Percentiles rank a stretch among this genome's conserved stretches.
Evolutionary conservation across 1,284 basidiomycete species (phyloP).

Genomic region (Dichomitus squalens): DNA sequence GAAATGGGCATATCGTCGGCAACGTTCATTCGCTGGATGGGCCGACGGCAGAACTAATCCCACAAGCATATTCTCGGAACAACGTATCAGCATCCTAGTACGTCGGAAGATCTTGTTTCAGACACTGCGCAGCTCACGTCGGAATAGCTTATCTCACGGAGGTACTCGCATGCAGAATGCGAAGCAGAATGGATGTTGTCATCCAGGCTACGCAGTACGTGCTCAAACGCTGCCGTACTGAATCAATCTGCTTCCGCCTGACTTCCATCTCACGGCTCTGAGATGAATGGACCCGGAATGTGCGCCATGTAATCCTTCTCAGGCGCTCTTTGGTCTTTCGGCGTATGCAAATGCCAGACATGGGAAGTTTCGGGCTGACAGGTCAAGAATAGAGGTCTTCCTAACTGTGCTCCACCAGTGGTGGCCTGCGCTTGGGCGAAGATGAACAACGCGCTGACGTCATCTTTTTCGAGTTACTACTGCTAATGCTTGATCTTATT

Average conservation of each 20-base stretch:
- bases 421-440: too few relatives aligned
- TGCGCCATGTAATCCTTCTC: neutral
- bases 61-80: neutral
- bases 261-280: neutral
- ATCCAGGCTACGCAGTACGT: neutral
- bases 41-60: neutral
- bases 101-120: neutral
- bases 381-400: neutral
- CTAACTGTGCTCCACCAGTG: neutral
- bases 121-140: neutral
- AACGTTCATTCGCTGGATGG: neutral
- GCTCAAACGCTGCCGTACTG: neutral
- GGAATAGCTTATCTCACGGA: neutral
- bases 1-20: neutral
- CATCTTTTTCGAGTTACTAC: neutral
- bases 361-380: neutral
- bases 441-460: neutral
- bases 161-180: too few relatives aligned
- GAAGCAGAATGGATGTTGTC: neutral
- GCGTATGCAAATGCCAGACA: neutral
- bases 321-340: too few relatives aligned
- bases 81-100: neutral
- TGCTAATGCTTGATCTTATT: neutral
- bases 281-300: neutral
- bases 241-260: neutral